Conservation (phyloP, 1,284 basidiomycete genomes). For the Puccinia novopanici region DNA sequence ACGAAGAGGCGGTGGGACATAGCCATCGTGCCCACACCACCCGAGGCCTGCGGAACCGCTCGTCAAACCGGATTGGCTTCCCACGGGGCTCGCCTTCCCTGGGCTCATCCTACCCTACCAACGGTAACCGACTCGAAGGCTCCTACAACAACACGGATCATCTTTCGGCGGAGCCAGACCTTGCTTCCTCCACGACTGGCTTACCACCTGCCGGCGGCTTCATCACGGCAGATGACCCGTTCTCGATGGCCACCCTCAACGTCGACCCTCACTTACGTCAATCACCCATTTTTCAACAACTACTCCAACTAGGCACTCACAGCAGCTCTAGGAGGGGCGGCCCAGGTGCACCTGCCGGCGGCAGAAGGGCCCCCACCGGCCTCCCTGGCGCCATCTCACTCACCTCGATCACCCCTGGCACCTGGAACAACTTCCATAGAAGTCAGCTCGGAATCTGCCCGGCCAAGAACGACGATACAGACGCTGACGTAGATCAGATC, state of each 20-base stretch:
- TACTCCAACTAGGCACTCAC: conserved; percentile 29
- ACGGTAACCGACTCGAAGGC: not conserved
- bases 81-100: conserved; percentile 38
- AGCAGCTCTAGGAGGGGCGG: conserved; percentile 32
- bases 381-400: conserved; percentile 36
- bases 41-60: conserved; percentile 45
- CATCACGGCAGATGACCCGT: conserved; percentile 49
- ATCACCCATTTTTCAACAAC: conserved; percentile 50
- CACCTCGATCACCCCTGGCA: conserved; percentile 46
- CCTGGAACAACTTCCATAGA: conserved; percentile 50
- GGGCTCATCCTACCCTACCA: not conserved
- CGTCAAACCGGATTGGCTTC: conserved; percentile 40
- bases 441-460: conserved; percentile 48
- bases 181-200: conserved; percentile 5
- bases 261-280: conserved; percentile 45
- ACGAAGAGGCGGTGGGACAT: conserved; percentile 45
- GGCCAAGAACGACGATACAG: conserved; percentile 46
- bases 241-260: conserved; percentile 49
- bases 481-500: conserved; percentile 49
- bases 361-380: conserved; percentile 42
- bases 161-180: conserved; percentile 35
- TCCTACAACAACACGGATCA: conserved; percentile 27
- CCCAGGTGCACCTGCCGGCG: conserved; percentile 13
- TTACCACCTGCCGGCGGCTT: conserved; percentile 16
- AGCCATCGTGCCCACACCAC: conserved; percentile 45